phyloP scores from a whole-genome alignment of 441 rosid genomes.

The Brassica hybrid region DNA sequence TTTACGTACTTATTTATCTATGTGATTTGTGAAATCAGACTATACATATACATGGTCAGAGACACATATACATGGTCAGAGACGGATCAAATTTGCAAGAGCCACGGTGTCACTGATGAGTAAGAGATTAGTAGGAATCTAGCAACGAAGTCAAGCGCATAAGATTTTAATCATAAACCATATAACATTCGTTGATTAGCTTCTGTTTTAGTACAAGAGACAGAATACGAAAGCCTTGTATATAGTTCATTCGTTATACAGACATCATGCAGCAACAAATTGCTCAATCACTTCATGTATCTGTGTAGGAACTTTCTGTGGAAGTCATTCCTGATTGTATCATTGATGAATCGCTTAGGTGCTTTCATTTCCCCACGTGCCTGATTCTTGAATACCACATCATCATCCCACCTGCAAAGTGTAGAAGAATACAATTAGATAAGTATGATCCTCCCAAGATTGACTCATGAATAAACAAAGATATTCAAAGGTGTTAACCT shows the following conservation, averaged over 20 bases:
- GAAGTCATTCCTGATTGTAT: slow-evolving; percentile 92
- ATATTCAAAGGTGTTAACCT: slow-evolving; percentile 53
- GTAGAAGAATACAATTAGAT: not conserved
- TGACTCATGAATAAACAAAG: not conserved
- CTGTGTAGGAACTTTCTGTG: slow-evolving; percentile 91
- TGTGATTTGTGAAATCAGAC: not conserved
- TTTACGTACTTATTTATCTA: too few relatives aligned
- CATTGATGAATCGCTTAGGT: slow-evolving; percentile 95
- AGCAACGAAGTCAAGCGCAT: slow-evolving; percentile 19
- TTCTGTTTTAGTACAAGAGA: slow-evolving; percentile 25
- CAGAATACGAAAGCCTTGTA: slow-evolving; percentile 13
- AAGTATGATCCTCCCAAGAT: not conserved
- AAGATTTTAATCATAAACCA: slow-evolving; percentile 18
- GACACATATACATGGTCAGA: not conserved
- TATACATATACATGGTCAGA: too few relatives aligned
- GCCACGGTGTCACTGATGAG: slow-evolving; percentile 12
- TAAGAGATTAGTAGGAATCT: slow-evolving; percentile 4
- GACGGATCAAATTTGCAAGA: slow-evolving; percentile 1
- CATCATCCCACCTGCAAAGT: slow-evolving; percentile 92
- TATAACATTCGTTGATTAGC: slow-evolving; percentile 8
- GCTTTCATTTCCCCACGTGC: slow-evolving; percentile 93
- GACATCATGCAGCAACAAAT: slow-evolving; percentile 23
- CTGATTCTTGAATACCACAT: slow-evolving; percentile 98
- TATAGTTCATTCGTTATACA: slow-evolving; percentile 13
- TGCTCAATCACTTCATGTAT: slow-evolving; percentile 12